phyloP scores from a whole-genome alignment of 768 basidiomycete genomes.

The Lentinula raphanica region DNA sequence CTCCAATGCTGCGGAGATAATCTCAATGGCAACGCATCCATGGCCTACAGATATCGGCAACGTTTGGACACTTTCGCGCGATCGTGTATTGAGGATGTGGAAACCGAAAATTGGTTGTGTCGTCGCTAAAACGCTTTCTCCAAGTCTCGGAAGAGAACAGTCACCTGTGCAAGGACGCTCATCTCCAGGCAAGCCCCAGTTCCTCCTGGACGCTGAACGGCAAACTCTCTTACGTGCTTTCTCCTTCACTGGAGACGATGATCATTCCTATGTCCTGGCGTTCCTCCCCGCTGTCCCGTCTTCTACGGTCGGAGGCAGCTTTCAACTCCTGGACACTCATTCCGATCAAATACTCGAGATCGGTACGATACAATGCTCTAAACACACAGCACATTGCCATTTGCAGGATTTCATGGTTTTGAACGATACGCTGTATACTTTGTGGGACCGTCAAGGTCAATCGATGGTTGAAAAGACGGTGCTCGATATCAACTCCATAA shows the following conservation, averaged over 20 bases:
- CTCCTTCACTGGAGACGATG: conserved; percentile 35
- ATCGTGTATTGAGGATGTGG: conserved; percentile 83
- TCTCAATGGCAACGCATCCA: conserved; percentile 68
- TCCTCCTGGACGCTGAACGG: conserved; percentile 53
- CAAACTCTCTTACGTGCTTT: conserved; percentile 66
- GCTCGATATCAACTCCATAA: conserved; percentile 36
- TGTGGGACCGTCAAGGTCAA: conserved; percentile 81
- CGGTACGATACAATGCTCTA: conserved; percentile 55
- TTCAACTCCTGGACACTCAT: conserved; percentile 58
- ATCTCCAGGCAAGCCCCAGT: conserved; percentile 31
- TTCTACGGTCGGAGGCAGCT: conserved; percentile 69
- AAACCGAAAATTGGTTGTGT: conserved; percentile 70
- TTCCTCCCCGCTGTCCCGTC: conserved; percentile 70
- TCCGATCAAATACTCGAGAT: conserved; percentile 56
- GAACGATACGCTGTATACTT: conserved; percentile 51
- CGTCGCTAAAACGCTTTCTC: conserved; percentile 51
- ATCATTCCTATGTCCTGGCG: conserved; percentile 57
- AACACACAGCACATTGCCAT: conserved; percentile 58
- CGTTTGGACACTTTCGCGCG: conserved; percentile 83
- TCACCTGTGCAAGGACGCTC: conserved; percentile 27
- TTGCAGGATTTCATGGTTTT: conserved; percentile 72
- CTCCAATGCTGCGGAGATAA: conserved; percentile 51
- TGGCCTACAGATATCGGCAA: conserved; percentile 72
- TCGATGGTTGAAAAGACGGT: conserved; percentile 59
- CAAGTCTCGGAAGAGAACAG: conserved; percentile 25